Percentiles rank a stretch among this genome's conserved stretches.
Conservation (phyloP, 1,284 basidiomycete species). For the Neolentinus lepideus region DNA sequence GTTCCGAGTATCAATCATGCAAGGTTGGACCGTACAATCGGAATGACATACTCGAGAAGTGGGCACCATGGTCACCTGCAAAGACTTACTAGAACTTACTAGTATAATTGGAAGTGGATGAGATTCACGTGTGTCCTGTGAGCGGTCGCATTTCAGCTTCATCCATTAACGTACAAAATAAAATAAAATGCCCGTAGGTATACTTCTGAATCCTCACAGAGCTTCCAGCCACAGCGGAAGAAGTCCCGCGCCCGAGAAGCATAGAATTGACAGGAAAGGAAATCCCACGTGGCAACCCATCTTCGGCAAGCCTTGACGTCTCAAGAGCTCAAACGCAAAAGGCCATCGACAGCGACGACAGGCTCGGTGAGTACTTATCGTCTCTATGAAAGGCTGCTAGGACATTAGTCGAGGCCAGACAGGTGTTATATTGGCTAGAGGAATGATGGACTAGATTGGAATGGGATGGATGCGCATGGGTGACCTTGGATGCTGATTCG, state of each 20-base stretch:
- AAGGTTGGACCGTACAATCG: too few relatives aligned
- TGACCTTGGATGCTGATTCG: not conserved
- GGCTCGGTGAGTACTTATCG: not conserved
- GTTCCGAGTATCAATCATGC: too few relatives aligned
- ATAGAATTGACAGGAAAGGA: not conserved
- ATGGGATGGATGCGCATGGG: not conserved
- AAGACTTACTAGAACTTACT: too few relatives aligned
- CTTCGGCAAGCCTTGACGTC: not conserved
- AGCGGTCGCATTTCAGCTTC: too few relatives aligned
- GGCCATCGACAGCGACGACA: conserved; percentile 2
- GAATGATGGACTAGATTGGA: not conserved
- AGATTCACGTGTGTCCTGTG: too few relatives aligned
- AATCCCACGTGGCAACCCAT: not conserved
- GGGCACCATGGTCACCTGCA: too few relatives aligned
- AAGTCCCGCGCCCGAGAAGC: not conserved
- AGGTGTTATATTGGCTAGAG: not conserved
- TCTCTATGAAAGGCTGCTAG: not conserved
- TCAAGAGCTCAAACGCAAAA: not conserved
- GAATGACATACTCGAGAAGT: too few relatives aligned
- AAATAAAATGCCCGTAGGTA: too few relatives aligned
- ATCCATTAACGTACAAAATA: too few relatives aligned
- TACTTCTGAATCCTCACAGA: too few relatives aligned
- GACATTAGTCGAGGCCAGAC: not conserved
- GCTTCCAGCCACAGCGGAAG: not conserved
- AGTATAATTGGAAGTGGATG: too few relatives aligned